Evolutionary conservation across 1,139 yeast genomes (phyloP).

Genomic region (Yamadazyma taylorii): DNA sequence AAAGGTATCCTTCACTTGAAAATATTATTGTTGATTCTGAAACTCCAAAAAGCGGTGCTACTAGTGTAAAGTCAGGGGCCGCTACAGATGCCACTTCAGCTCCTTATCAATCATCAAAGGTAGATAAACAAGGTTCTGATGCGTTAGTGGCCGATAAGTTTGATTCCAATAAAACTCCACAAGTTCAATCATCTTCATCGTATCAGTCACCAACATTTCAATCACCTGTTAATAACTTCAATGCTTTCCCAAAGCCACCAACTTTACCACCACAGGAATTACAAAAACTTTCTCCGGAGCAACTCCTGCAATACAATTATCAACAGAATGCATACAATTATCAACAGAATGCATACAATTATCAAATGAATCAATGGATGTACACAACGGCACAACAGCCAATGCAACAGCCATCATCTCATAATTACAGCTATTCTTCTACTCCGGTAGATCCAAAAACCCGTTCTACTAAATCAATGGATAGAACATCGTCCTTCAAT

Average conservation of each 20-base stretch:
- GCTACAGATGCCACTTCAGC: constrained; percentile 1
- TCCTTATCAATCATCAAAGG: background rate
- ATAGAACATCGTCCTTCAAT: background rate
- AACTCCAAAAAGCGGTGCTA: constrained; percentile 10
- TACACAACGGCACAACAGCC: constrained; percentile 6
- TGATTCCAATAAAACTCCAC: background rate
- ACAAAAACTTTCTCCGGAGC: constrained; percentile 22
- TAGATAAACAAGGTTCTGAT: background rate
- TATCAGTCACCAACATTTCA: constrained; percentile 8
- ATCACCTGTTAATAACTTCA: background rate
- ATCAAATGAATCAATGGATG: constrained; percentile 21
- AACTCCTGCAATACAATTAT: constrained; percentile 24
- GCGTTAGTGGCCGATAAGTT: no score
- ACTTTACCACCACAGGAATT: constrained; percentile 18
- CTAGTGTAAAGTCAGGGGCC: constrained; percentile 4
- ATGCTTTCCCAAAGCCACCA: no score
- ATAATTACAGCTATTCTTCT: constrained; percentile 6
- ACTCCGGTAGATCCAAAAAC: background rate
- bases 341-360: constrained; percentile 9
- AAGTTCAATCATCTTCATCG: background rate
- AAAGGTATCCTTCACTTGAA: constrained; percentile 46
- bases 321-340: constrained; percentile 25
- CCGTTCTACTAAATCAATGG: background rate
- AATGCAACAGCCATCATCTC: constrained; percentile 5
- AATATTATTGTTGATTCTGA: constrained; percentile 21